These are phyloP conservation scores for Calonectria crousiana DNA, from an alignment of 2,329 filamentous ascomycete genomes.

Conservation along the genomic window DNA sequence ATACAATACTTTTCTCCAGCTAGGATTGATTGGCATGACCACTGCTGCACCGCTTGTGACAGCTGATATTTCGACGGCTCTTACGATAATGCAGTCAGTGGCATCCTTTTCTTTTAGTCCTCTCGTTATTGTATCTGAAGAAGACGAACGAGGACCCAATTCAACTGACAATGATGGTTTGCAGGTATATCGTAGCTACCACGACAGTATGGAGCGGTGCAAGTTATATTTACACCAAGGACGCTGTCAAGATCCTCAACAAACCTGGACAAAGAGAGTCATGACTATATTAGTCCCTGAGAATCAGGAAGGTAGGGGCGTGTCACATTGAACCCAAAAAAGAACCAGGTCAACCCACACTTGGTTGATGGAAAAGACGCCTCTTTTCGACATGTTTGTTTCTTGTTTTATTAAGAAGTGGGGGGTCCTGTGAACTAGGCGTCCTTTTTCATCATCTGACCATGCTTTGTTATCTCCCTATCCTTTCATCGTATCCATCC, in stretches of 20 bases:
- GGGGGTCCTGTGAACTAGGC: background rate
- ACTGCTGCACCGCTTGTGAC: constrained; percentile 83
- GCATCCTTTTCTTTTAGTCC: background rate
- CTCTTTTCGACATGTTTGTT: background rate
- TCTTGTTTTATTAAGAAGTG: background rate
- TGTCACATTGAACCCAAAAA: background rate
- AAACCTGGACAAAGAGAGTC: constrained; percentile 40
- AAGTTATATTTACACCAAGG: constrained; percentile 91
- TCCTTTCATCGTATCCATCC: background rate
- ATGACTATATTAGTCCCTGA: constrained; percentile 9
- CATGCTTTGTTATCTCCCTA: background rate
- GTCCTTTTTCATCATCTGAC: background rate
- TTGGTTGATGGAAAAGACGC: background rate
- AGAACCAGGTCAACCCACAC: background rate
- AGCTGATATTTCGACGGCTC: constrained; percentile 65
- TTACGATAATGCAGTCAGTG: constrained; percentile 75
- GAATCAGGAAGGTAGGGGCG: background rate
- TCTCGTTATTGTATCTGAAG: background rate
- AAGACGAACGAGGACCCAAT: background rate
- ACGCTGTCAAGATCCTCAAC: constrained; percentile 87
- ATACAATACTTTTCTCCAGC: constrained; percentile 93
- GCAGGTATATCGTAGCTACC: constrained; percentile 83
- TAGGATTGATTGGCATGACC: constrained; percentile 86
- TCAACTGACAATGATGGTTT: constrained; percentile 24
- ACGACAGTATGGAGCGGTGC: constrained; percentile 95